A percentile compares a stretch with the other conserved stretches of the same genome.
These are phyloP conservation scores for Amanita pseudoporphyria DNA, from an alignment of 768 basidiomycete species.

Conservation along the genomic window DNA sequence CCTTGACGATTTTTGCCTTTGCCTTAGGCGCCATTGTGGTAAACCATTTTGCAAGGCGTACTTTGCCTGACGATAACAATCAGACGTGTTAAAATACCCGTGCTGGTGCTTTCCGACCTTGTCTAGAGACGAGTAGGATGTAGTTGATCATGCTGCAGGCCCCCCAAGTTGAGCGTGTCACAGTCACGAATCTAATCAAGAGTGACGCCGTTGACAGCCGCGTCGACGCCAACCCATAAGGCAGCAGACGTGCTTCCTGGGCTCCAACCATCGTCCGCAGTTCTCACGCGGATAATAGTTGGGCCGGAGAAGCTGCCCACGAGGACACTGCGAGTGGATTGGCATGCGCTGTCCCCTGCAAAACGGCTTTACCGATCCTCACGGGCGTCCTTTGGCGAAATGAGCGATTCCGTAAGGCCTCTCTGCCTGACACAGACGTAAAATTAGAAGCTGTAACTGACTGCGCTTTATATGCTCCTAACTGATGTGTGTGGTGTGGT, in stretches of 20 bases:
- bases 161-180: background rate
- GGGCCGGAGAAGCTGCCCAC: background rate
- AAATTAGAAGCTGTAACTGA: too few relatives aligned
- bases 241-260: background rate
- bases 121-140: conserved; percentile 94
- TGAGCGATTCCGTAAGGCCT: too few relatives aligned
- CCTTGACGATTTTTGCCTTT: conserved; percentile 97
- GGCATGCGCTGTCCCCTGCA: too few relatives aligned
- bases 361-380: too few relatives aligned
- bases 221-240: too few relatives aligned
- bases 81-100: background rate
- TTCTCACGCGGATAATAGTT: background rate
- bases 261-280: background rate
- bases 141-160: conserved; percentile 75
- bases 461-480: too few relatives aligned
- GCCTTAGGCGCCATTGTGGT: conserved; percentile 83
- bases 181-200: too few relatives aligned
- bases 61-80: conserved; percentile 59
- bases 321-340: conserved; percentile 5
- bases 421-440: too few relatives aligned
- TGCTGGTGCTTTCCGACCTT: conserved; percentile 45
- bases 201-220: too few relatives aligned
- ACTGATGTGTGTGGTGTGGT: too few relatives aligned
- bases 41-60: conserved; percentile 98
- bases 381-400: too few relatives aligned